These are phyloP conservation scores for Cupressus sempervirens DNA, from an alignment of 75 land plant species.

Conservation along the genomic window DNA sequence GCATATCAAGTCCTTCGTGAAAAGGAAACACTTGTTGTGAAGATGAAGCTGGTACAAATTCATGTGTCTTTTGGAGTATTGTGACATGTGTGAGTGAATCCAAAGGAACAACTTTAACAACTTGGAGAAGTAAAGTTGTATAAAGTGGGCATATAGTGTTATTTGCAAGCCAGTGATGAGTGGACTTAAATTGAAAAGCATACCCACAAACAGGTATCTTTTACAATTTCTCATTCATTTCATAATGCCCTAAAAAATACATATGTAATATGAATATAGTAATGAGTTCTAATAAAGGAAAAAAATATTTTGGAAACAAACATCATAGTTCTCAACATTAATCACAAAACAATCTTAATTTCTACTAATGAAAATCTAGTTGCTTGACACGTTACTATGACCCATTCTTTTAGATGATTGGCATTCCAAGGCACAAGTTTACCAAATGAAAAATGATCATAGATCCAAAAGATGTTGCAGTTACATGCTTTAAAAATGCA, in stretches of 20 bases:
- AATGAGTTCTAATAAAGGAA: background rate
- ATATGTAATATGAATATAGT: constrained; percentile 32
- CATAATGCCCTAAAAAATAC: constrained; percentile 74
- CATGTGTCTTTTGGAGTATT: background rate
- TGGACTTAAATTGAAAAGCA: constrained; percentile 79
- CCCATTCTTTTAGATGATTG: background rate
- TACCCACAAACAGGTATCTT: constrained; percentile 78
- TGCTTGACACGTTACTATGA: background rate
- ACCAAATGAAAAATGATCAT: background rate
- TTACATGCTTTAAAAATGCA: background rate
- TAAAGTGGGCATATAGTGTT: constrained; percentile 86
- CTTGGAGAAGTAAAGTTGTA: constrained; percentile 51
- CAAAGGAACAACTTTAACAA: constrained; percentile 21
- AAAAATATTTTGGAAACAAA: background rate
- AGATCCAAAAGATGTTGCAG: background rate
- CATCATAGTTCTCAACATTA: background rate
- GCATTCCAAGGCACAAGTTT: background rate
- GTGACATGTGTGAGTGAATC: constrained; percentile 6
- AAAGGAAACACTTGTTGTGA: background rate
- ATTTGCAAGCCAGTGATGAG: constrained; percentile 65
- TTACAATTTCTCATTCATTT: constrained; percentile 60
- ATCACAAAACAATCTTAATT: background rate
- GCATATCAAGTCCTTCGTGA: background rate
- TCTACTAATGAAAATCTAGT: background rate
- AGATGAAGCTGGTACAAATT: background rate